phyloP scores from a whole-genome alignment of 2,329 filamentous ascomycete species.

The Fusarium cyanostomum region DNA sequence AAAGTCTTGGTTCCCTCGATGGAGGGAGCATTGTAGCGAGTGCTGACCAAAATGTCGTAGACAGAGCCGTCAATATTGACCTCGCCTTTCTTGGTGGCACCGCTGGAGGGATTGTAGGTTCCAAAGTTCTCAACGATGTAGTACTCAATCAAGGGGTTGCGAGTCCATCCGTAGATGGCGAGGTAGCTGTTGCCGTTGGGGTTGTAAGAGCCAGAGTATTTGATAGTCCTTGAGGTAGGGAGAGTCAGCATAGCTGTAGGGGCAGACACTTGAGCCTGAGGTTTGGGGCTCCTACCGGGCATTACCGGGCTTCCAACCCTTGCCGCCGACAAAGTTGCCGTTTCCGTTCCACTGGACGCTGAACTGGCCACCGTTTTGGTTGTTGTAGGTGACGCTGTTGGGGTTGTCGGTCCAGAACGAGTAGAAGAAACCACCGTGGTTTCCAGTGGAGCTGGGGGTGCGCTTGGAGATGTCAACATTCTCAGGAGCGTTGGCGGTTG shows the following conservation, averaged over 20 bases:
- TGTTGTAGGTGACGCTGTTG: conserved; percentile 56
- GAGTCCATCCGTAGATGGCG: conserved; percentile 53
- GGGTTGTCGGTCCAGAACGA: conserved; percentile 60
- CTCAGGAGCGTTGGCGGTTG: conserved; percentile 18
- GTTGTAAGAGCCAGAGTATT: conserved; percentile 44
- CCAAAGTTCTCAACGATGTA: conserved; percentile 52
- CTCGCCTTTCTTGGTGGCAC: conserved; percentile 46
- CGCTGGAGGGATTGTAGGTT: conserved; percentile 46
- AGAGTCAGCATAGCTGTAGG: conserved; percentile 1
- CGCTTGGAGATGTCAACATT: conserved; percentile 43
- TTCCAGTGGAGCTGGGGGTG: conserved; percentile 50
- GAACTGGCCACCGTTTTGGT: conserved; percentile 56
- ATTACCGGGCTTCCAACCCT: conserved; percentile 39
- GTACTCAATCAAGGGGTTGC: conserved; percentile 51
- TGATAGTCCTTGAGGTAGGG: conserved; percentile 26
- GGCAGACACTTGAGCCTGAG: too few species aligned
- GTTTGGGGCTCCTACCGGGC: conserved; percentile 42
- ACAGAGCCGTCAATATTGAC: conserved; percentile 49
- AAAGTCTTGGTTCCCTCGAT: conserved; percentile 61
- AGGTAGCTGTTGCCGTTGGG: conserved; percentile 52
- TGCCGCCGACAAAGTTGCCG: conserved; percentile 42
- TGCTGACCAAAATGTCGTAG: conserved; percentile 52
- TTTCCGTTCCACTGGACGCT: conserved; percentile 54
- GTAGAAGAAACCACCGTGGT: conserved; percentile 55
- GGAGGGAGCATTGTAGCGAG: conserved; percentile 55